Percentiles rank a stretch among this genome's conserved stretches.
These are phyloP conservation scores for Rheum nobile DNA, from an alignment of 148 eudicot genomes.

Conservation along the genomic window DNA sequence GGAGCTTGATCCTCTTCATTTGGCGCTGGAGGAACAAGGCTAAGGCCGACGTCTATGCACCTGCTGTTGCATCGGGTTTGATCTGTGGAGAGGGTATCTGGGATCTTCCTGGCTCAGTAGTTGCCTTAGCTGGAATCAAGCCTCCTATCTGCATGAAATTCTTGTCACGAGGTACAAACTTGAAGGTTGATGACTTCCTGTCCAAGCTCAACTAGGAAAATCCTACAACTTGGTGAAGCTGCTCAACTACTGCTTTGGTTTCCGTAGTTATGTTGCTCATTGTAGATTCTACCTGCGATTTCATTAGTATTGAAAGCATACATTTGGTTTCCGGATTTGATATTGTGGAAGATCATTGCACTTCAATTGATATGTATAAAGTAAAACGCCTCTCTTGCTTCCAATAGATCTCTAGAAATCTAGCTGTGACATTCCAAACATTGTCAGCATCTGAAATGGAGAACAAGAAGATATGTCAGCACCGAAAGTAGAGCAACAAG, in stretches of 20 bases:
- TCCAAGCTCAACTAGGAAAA: neutral
- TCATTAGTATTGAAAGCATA: neutral
- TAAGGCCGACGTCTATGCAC: conserved; percentile 50
- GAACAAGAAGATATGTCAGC: neutral
- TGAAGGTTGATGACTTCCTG: conserved; percentile 32
- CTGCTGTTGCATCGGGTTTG: conserved; percentile 74
- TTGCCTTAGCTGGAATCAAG: conserved; percentile 49
- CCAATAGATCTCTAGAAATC: neutral
- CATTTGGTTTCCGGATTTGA: neutral
- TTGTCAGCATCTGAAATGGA: conserved; percentile 55
- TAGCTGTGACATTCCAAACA: conserved; percentile 78
- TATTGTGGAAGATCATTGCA: neutral
- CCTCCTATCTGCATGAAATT: conserved; percentile 78
- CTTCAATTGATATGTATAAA: neutral
- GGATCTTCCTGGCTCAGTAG: conserved; percentile 56
- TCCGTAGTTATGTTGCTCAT: neutral
- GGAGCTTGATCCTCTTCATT: conserved; percentile 50
- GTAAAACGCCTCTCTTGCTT: neutral
- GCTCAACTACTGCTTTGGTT: neutral
- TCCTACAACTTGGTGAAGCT: neutral
- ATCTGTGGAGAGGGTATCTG: conserved; percentile 81
- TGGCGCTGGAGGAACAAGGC: conserved; percentile 42
- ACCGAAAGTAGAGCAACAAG: neutral
- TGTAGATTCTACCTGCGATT: neutral
- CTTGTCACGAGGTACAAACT: conserved; percentile 25